These are phyloP conservation scores for Raphanus raphanistrum DNA, from an alignment of 345 rosid genomes.

Conservation along the genomic window DNA sequence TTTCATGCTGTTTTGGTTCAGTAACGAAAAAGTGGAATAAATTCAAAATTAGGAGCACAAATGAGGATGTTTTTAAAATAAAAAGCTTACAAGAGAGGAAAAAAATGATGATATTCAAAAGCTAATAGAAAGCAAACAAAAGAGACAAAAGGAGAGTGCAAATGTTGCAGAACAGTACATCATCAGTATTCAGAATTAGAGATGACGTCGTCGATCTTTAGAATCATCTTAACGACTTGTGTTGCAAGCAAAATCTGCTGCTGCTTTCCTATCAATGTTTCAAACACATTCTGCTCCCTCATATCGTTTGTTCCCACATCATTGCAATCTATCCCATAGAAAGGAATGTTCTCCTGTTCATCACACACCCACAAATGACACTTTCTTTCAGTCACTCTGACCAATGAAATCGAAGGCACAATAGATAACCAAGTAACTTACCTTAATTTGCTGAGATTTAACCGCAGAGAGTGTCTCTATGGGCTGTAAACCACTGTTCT, in stretches of 20 bases:
- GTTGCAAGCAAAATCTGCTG: slow-evolving; percentile 94
- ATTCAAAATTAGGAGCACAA: background rate
- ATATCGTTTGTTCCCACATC: slow-evolving; percentile 90
- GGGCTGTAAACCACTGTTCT: slow-evolving; percentile 83
- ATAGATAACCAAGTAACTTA: slow-evolving; percentile 13
- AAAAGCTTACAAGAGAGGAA: slow-evolving; percentile 4
- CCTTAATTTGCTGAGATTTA: slow-evolving; percentile 89
- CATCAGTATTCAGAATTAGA: slow-evolving; percentile 67
- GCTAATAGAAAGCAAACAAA: slow-evolving; percentile 14
- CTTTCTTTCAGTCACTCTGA: background rate
- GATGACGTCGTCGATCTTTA: slow-evolving; percentile 94
- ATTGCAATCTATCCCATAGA: slow-evolving; percentile 86
- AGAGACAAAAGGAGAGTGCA: background rate
- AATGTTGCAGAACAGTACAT: background rate
- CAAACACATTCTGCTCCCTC: slow-evolving; percentile 86
- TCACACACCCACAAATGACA: background rate
- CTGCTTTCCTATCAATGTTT: slow-evolving; percentile 90
- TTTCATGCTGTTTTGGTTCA: background rate
- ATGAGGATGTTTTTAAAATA: background rate
- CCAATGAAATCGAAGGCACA: background rate
- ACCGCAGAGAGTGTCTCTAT: slow-evolving; percentile 89
- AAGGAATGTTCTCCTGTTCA: slow-evolving; percentile 74
- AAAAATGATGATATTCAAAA: background rate
- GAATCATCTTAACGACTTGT: slow-evolving; percentile 94
- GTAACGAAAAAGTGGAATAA: background rate